Evolutionary conservation across 768 basidiomycete genomes (phyloP), one percentile per base, ranked within the genome.

Genomic region (Flagelloscypha sp.): DNA sequence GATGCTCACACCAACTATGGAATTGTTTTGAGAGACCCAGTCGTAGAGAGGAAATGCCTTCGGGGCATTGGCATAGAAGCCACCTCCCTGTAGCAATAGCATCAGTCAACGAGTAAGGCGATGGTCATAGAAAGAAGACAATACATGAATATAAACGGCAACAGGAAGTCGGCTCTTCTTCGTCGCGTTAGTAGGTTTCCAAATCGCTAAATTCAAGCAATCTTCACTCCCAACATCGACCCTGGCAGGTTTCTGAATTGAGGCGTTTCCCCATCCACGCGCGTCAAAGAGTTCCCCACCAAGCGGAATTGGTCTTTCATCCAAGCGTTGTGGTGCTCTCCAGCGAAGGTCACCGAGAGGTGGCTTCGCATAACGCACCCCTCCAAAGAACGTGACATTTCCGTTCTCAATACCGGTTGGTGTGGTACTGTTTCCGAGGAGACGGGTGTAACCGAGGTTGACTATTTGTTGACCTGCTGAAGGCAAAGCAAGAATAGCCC

Each of bases 31-130:
- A 5, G 59, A 54, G 4, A 71, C 65, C 70, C 67, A 66, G 36
- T 68, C 62, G 40, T 65, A 61, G 42, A 69, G 46, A 1, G 68
- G 69, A 40, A 68, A 70, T 6, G 65, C 66, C 54, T 65, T 61
- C 6, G 67, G 61, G 10, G 66, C 56, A 65, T 68, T 19, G 1
- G 45, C 41, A 38, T 54, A 63, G 33, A 64, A 64, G 8, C 67
- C 67, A 10, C 67, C 66, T 10, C 68, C 66, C 61, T 65, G 30
- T 12, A 18, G 12, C 5, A 37, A 3, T 8, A 7, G 12, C 7
- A 19, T 16, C 33, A 33, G 21, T 8, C 5, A 30, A 21, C 10
- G n/a, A 12, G 12, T 17, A 1, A 9, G 11, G 15, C 7, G 33
- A 11, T 12, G 16, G 21, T 15, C n/a, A n/a, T 17, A 24, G 24